phyloP scores from a whole-genome alignment of 345 rosid genomes.

The Abelmoschus esculentus region DNA sequence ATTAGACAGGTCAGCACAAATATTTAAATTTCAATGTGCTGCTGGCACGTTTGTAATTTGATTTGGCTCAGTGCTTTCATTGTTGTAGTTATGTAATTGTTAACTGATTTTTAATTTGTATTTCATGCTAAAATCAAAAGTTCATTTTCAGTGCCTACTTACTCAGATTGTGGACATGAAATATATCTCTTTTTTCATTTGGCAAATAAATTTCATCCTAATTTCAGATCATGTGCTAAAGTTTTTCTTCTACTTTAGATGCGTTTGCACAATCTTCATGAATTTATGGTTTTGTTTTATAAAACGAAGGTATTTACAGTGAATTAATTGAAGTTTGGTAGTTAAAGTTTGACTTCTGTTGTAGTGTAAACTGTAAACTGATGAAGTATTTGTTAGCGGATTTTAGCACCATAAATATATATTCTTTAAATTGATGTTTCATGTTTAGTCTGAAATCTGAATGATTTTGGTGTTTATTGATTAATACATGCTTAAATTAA shows the following conservation, averaged over 20 bases:
- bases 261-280: not conserved
- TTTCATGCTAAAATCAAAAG: not conserved
- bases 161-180: not conserved
- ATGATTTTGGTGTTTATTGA: slow-evolving; percentile 11
- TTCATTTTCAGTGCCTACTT: not conserved
- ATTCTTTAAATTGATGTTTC: slow-evolving; percentile 1
- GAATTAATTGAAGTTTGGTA: not conserved
- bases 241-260: not conserved
- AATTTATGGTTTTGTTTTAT: not conserved
- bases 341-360: not conserved
- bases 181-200: not conserved
- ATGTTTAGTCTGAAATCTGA: not conserved
- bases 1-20: slow-evolving; percentile 22
- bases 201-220: not conserved
- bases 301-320: not conserved
- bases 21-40: not conserved
- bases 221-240: not conserved
- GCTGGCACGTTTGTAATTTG: not conserved
- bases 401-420: not conserved
- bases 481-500: not conserved
- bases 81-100: not conserved
- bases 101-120: not conserved
- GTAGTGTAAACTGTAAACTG: slow-evolving; percentile 2
- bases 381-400: not conserved
- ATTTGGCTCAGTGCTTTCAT: not conserved